These are phyloP conservation scores for Penicillium argentinense DNA, from an alignment of 495 filamentous ascomycete species.

Conservation along the genomic window DNA sequence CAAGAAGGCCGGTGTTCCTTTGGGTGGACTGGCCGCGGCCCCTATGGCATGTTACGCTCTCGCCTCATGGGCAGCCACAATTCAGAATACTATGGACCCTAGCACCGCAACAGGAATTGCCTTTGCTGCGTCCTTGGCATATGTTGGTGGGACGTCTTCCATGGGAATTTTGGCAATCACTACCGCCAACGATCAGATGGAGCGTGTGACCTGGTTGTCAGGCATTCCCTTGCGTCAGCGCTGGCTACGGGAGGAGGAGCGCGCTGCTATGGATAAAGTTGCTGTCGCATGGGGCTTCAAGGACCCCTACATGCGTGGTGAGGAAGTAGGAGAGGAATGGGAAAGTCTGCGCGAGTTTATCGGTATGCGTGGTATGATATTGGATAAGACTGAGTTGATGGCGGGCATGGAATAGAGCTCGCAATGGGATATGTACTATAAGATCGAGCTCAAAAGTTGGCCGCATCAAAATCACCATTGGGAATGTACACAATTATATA, in stretches of 20 bases:
- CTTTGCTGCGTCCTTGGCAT: conserved; percentile 77
- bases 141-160: conserved; percentile 72
- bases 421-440: conserved; percentile 9
- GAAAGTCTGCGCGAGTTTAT: conserved; percentile 78
- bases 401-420: conserved; percentile 75
- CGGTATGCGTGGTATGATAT: conserved; percentile 76
- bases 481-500: no score
- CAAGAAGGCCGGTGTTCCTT: conserved; percentile 48
- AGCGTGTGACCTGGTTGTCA: conserved; percentile 80
- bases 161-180: conserved; percentile 81
- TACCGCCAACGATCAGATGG: conserved; percentile 92
- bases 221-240: conserved; percentile 78
- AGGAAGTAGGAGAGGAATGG: conserved; percentile 91
- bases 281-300: conserved; percentile 88
- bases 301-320: conserved; percentile 72
- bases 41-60: conserved; percentile 70
- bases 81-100: conserved; percentile 73
- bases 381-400: conserved; percentile 86
- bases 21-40: conserved; percentile 53
- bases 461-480: no score
- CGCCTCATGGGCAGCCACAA: conserved; percentile 50
- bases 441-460: no score
- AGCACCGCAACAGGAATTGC: conserved; percentile 70
- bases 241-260: conserved; percentile 92
- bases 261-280: conserved; percentile 83